Percentiles rank a stretch among this genome's conserved stretches.
phyloP scores from a whole-genome alignment of 306 rosid species.

The Pterocarpus macrocarpus region DNA sequence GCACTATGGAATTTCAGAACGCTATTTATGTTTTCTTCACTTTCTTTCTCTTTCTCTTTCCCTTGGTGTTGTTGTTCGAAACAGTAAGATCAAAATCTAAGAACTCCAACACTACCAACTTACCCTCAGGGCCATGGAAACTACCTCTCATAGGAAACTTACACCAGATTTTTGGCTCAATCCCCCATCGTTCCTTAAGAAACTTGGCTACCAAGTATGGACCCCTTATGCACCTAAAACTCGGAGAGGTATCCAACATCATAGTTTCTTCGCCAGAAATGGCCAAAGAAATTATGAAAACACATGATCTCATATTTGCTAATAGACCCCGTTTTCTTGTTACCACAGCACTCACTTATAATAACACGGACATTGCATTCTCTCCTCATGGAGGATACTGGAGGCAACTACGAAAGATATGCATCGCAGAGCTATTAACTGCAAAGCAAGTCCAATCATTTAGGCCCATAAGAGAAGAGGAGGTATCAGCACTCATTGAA shows the following conservation, averaged over 20 bases:
- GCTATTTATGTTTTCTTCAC: background rate
- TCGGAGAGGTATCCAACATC: conserved; percentile 5
- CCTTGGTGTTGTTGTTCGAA: background rate
- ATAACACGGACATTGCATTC: background rate
- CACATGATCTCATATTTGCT: conserved; percentile 39
- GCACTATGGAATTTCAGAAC: background rate
- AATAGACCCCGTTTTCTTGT: conserved; percentile 40
- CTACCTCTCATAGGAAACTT: conserved; percentile 50
- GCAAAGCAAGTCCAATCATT: conserved; percentile 8
- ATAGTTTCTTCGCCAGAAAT: conserved; percentile 43
- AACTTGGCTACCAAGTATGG: conserved; percentile 47
- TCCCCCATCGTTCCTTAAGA: conserved; percentile 26
- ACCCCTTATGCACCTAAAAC: conserved; percentile 43
- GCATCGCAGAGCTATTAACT: conserved; percentile 9
- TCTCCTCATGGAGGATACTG: conserved; percentile 32
- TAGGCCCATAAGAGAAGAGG: conserved; percentile 37
- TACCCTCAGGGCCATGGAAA: conserved; percentile 49
- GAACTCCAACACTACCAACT: background rate
- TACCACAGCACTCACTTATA: background rate
- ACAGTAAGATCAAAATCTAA: background rate
- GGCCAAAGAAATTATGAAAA: conserved; percentile 48
- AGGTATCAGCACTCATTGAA: conserved; percentile 16
- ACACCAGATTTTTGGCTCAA: conserved; percentile 29
- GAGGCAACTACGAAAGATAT: conserved; percentile 25
- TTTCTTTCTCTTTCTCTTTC: conserved; percentile 14